Evolutionary conservation across 805 yeast genomes (phyloP), one percentile per base, ranked within the genome.

Genomic region (Saccharomycopsis sp.): DNA sequence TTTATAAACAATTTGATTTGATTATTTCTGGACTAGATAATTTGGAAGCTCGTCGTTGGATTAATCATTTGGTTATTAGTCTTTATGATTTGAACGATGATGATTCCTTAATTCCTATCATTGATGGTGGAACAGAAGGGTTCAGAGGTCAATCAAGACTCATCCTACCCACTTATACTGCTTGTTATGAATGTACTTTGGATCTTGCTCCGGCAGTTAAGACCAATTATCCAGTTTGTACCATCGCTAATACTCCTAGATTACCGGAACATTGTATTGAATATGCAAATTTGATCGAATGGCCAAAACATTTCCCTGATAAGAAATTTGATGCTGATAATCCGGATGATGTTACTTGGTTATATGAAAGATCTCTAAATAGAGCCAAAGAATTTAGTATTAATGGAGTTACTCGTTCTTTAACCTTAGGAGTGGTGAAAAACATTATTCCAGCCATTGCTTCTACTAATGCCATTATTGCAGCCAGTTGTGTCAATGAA

Each of bases 61-160:
- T 89, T 47, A 89, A 89, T 58, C 64, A 71, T 12, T 69, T 74
- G 12, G 58, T 89, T 21, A 74, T 83, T 1, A 66, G 74, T 8
- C 52, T 88, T 47, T 86, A 83, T 3, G 76, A 70, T 36, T 62
- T 57, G 0, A 67, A 72, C 2, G 62, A 64, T 37, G 66, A 63
- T 12, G 31, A 29, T 4, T 58, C 65, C 2, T 57, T 74, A 15
- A 74, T 76, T 34, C 86, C 87, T 0, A 57, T 89, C 54, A 75
- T 92, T 13, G 98, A 89, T 56, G 96, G 96, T 3, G 98, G 96
- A 2, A 82, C 95, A 0, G 97, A 89, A 55, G 96, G 96, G 0
- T 80, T 89, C 53, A 72, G 82, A 49, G 98, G 98, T 2, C 95
- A 89, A 52, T 72, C 87, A 12, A 76, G 95, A 52, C 80, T 86